A percentile compares a stretch with the other conserved stretches of the same genome.
These are phyloP conservation scores for Arabis hirsuta DNA, from an alignment of 345 rosid species.

Conservation along the genomic window DNA sequence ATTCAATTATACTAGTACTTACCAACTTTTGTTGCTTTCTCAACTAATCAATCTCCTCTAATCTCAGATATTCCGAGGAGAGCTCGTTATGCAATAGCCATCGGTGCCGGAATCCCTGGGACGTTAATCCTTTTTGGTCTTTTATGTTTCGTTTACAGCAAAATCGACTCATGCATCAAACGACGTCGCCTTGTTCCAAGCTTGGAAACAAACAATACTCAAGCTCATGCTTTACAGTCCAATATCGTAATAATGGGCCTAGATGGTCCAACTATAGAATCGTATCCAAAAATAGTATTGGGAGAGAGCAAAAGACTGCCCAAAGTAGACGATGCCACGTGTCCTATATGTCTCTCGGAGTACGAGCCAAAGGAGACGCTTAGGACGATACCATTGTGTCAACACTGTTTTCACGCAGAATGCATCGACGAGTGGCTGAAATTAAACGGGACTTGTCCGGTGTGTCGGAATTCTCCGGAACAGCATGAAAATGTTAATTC, in stretches of 20 bases:
- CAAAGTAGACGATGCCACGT: slow-evolving; percentile 51
- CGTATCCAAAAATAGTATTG: slow-evolving; percentile 57
- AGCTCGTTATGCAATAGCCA: slow-evolving; percentile 54
- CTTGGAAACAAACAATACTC: slow-evolving; percentile 28
- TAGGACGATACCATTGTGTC: slow-evolving; percentile 61
- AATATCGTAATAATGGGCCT: slow-evolving; percentile 42
- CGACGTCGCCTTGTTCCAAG: slow-evolving; percentile 34
- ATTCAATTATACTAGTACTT: not conserved
- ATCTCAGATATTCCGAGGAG: slow-evolving; percentile 49
- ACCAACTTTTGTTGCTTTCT: too few relatives aligned
- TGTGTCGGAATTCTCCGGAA: slow-evolving; percentile 62
- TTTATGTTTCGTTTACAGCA: slow-evolving; percentile 46
- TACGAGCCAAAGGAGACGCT: slow-evolving; percentile 58
- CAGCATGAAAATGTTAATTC: not conserved
- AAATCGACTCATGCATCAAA: slow-evolving; percentile 35
- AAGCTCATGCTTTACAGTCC: slow-evolving; percentile 37
- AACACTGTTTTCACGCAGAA: slow-evolving; percentile 64
- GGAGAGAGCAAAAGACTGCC: slow-evolving; percentile 63
- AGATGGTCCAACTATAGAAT: slow-evolving; percentile 56
- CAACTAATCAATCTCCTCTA: not conserved
- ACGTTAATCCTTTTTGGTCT: slow-evolving; percentile 49
- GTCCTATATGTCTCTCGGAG: slow-evolving; percentile 61
- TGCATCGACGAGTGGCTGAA: slow-evolving; percentile 70
- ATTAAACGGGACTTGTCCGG: slow-evolving; percentile 58
- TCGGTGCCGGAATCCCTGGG: slow-evolving; percentile 65